Evolutionary conservation across 2,329 filamentous ascomycete genomes (phyloP), one percentile per base, ranked within the genome.

Genomic region (Ophiostoma montium): DNA sequence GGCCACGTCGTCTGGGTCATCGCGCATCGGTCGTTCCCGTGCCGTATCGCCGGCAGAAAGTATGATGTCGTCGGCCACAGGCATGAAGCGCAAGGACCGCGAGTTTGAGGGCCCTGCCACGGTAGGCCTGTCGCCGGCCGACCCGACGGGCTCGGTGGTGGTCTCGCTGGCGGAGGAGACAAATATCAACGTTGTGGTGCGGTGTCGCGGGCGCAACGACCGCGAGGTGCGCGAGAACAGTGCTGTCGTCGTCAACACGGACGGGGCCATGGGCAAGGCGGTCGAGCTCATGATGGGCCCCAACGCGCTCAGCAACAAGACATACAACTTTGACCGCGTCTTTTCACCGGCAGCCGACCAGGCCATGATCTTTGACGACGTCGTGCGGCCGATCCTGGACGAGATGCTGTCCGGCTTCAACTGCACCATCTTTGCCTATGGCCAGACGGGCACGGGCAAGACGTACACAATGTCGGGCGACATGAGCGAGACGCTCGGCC

Each of bases 391-490:
- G 0, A 90, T 98, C 50, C 62, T 98, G 32, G 87, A 94, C 57
- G 89, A 98, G 87, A 95, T 96, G 74, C 75, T 98, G 38, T 76
- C 81, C 21, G 92, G 92, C 47, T 96, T 86, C 68, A 98, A 98
- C 64, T 98, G 92, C 67, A 98, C 92, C 5, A 95, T 98, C 52
- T 98, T 98, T 59, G 92, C 92, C 32, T 98, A 98, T 63, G 92
- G 92, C 23, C 92, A 98, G 64, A 98, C 92, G 0, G 92, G 92
- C 41, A 98, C 92, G 0, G 92, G 92, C 58, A 98, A 98, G 65
- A 98, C 92, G 13, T 98, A 98, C 65, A 98, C 92, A 21, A 98
- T 98, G 92, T 95, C 90, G 1, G 92, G 92, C 49, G 90, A 98
- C 64, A 95, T 98, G 79, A 86, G 77, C 13, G 86, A 95, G 58